Evolutionary conservation across 306 rosid species (phyloP), one percentile per base, ranked within the genome.

Genomic region (Castanopsis chinensis): DNA sequence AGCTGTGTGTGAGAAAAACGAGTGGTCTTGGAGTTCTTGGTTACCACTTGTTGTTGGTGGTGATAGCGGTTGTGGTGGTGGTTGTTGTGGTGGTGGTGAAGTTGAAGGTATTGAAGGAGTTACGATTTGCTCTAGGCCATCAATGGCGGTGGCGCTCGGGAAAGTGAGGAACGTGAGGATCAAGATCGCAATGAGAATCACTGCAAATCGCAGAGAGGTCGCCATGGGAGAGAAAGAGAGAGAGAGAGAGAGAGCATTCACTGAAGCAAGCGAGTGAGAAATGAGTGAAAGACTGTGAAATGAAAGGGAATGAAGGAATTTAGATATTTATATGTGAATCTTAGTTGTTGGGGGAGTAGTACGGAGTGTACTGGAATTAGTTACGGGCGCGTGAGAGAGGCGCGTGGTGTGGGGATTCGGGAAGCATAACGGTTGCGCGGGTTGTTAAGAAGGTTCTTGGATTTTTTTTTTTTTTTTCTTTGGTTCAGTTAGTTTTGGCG

Each of bases 1-100:
- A 1, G 89, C 54, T 6, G 87, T 76, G 81, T 91, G 88, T 23
- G 90, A 83, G 85, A 87, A 91, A 83, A 87, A 82, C 72, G 91
- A 77, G 67, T 87, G 86, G 30, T 87, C 88, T 55, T 81, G 88
- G 49, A 74, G 78, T 52, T 88, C 89, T 25, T 82, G 83, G 2
- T 41, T 41, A 41, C 45, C 45, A 27, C 65, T 71, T 81, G 84
- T 3, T 79, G 30, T 54, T 61, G 53, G 15, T 12, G 89, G 85
- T 25, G 76, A n/a, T 72, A 92, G 76, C 13, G 86, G 69, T 68
- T 63, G 45, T 69, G 94, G 76, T 17, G 83, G 72, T 71, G 83
- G 84, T 3, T 74, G 28, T 53, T 56, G 17, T 3, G 84, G 41
- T 1, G 77, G 19, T n/a, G 49, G 18, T 43, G 70, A 10, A 2